Evolutionary conservation across 176 grass and related monocot species (phyloP), one percentile per base, ranked within the genome.

Genomic region (Miscanthus lutarioriparius): DNA sequence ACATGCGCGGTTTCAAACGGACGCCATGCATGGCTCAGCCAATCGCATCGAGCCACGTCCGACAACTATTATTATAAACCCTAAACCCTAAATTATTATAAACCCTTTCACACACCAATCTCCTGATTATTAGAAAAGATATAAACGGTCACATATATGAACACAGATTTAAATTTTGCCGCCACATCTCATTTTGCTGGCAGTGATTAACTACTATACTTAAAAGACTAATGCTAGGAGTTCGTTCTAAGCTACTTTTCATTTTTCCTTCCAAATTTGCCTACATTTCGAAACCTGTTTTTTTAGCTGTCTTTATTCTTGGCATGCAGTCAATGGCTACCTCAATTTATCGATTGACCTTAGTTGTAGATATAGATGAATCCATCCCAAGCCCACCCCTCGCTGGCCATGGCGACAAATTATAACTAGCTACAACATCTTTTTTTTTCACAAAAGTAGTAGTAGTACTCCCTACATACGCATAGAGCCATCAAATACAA

Each of bases 1-100:
- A 48, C 45, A 48, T 48, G 45, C 45, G 45, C 45, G 38, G 67
- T 82, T 82, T 82, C 80, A 58, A 72, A 72, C 16, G 4, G 11
- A 26, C 54, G 35, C 35, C 33, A 19, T 69, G 22, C 8, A 12
- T 1, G 15, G 19, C 33, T 20, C 3, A 10, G 67, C 36, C 58
- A 62, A 23, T 62, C n/a, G 3, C 22, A 5, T 17, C 47, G 15
- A 17, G 47, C 47, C 47, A 49, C 47, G 47, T 49, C 47, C 47
- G 17, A 12, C 47, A 17, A 49, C n/a, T n/a, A n/a, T n/a, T 17
- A 19, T 6, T 19, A 19, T 7, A 53, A 22, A 54, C 19, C 66
- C 33, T 70, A n/a, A n/a, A n/a, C n/a, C n/a, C n/a, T n/a, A n/a
- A n/a, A n/a, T n/a, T 17, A 19, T 6, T 19, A 19, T 7, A 53